Conservation (phyloP, 768 basidiomycete genomes). For the Collybia sordida region DNA sequence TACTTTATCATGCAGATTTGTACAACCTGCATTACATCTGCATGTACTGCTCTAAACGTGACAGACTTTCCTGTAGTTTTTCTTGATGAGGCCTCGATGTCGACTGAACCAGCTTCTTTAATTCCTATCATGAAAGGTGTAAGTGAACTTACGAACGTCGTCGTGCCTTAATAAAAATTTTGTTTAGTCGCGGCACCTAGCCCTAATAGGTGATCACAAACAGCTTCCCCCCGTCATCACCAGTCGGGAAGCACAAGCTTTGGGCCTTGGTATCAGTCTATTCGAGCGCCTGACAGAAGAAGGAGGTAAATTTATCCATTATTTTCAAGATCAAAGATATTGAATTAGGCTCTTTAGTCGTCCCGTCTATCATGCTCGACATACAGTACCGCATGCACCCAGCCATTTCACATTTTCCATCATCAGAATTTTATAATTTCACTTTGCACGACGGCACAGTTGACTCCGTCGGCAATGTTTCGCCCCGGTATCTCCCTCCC, state of each 20-base stretch:
- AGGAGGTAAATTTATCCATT: slow-evolving; percentile 52
- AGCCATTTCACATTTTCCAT: slow-evolving; percentile 83
- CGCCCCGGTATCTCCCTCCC: slow-evolving; percentile 59
- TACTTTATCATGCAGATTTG: slow-evolving; percentile 54
- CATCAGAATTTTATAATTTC: slow-evolving; percentile 76
- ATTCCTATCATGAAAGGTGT: slow-evolving; percentile 95
- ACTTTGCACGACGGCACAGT: slow-evolving; percentile 76
- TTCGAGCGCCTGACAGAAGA: slow-evolving; percentile 90
- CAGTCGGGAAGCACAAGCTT: slow-evolving; percentile 69
- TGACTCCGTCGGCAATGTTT: slow-evolving; percentile 46
- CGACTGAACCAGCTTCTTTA: slow-evolving; percentile 88
- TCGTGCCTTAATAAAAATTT: slow-evolving; percentile 9
- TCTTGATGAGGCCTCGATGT: slow-evolving; percentile 95
- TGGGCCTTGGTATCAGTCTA: slow-evolving; percentile 76
- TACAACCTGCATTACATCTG: slow-evolving; percentile 84
- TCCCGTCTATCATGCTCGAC: slow-evolving; percentile 91
- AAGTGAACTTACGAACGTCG: slow-evolving; percentile 31
- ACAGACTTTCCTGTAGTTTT: slow-evolving; percentile 93
- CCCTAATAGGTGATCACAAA: slow-evolving; percentile 96
- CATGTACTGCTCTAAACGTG: slow-evolving; percentile 59
- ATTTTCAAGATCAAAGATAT: slow-evolving; percentile 3
- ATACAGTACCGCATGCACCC: slow-evolving; percentile 98
- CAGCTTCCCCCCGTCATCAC: slow-evolving; percentile 89
- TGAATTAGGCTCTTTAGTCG: slow-evolving; percentile 39
- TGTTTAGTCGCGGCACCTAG: slow-evolving; percentile 71